phyloP scores from a whole-genome alignment of 306 rosid genomes.

The Begonia loranthoides region DNA sequence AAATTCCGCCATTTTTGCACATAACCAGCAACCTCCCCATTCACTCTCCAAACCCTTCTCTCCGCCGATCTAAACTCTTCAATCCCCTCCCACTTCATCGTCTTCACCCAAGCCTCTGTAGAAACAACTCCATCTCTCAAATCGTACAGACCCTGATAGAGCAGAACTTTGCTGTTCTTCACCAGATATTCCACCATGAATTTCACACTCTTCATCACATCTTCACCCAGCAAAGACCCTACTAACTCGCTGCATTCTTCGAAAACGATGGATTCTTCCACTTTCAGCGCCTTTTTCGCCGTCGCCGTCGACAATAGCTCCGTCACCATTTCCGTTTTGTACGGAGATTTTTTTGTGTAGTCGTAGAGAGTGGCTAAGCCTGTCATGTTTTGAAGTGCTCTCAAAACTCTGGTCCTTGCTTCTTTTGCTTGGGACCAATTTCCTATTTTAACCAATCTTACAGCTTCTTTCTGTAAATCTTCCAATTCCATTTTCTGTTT shows the following conservation, averaged over 20 bases:
- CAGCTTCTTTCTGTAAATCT: slow-evolving; percentile 34
- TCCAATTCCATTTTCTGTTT: slow-evolving; percentile 42
- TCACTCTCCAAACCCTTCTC: slow-evolving; percentile 55
- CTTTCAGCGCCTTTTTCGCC: slow-evolving; percentile 36
- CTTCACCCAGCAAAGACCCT: slow-evolving; percentile 22
- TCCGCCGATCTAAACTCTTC: slow-evolving; percentile 33
- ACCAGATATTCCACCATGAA: slow-evolving; percentile 45
- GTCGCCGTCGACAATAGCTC: slow-evolving; percentile 24
- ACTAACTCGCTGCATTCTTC: slow-evolving; percentile 38
- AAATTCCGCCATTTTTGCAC: slow-evolving; percentile 62
- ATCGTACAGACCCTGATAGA: slow-evolving; percentile 63
- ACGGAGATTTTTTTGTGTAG: slow-evolving; percentile 27
- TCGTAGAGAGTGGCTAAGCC: slow-evolving; percentile 66
- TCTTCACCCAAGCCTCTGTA: slow-evolving; percentile 63
- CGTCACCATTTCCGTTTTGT: slow-evolving; percentile 21
- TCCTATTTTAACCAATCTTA: slow-evolving; percentile 12
- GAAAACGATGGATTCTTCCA: slow-evolving; percentile 20
- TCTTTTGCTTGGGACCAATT: slow-evolving; percentile 40
- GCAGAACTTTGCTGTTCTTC: slow-evolving; percentile 35
- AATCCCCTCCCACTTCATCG: slow-evolving; percentile 55
- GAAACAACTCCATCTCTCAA: slow-evolving; percentile 50
- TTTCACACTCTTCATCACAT: slow-evolving; percentile 77
- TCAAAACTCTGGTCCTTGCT: slow-evolving; percentile 16
- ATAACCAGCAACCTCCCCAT: slow-evolving; percentile 55
- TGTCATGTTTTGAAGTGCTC: slow-evolving; percentile 27